phyloP scores from a whole-genome alignment of 305 asterid species.

The Fraxinus albicans region DNA sequence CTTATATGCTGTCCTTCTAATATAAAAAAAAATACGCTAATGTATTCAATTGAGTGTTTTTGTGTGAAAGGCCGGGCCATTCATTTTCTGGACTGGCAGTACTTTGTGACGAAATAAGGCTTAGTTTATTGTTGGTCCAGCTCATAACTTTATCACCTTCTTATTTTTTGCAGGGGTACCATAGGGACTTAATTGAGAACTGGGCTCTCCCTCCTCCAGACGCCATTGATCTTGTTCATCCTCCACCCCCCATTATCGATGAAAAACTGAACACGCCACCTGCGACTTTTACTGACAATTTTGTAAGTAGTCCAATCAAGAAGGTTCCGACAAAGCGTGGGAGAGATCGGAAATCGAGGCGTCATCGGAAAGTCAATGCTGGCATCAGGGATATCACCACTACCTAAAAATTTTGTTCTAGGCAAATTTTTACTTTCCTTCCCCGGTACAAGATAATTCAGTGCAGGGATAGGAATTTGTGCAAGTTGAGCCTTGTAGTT shows the following conservation, averaged over 20 bases:
- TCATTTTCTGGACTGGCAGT: background rate
- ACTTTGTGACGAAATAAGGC: background rate
- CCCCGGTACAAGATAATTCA: constrained; percentile 36
- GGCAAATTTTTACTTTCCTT: constrained; percentile 38
- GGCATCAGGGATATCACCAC: constrained; percentile 43
- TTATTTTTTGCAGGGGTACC: constrained; percentile 63
- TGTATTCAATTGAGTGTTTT: background rate
- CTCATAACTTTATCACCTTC: background rate
- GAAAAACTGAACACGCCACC: constrained; percentile 19
- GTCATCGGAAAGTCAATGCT: constrained; percentile 60
- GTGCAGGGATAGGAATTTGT: constrained; percentile 40
- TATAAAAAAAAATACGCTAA: no score
- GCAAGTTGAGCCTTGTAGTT: constrained; percentile 42
- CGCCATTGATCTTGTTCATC: constrained; percentile 30
- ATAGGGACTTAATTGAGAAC: constrained; percentile 64
- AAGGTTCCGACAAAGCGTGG: constrained; percentile 47
- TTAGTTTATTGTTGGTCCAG: background rate
- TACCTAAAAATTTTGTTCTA: constrained; percentile 36
- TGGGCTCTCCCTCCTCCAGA: constrained; percentile 45
- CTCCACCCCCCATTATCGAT: constrained; percentile 39
- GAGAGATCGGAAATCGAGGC: constrained; percentile 57
- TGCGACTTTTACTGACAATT: constrained; percentile 20
- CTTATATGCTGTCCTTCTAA: no score
- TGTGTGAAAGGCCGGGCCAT: background rate
- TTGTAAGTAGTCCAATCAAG: constrained; percentile 22